Evolutionary conservation across 1,139 yeast genomes (phyloP), one percentile per base, ranked within the genome.

Genomic region (Kodamaea arcana): DNA sequence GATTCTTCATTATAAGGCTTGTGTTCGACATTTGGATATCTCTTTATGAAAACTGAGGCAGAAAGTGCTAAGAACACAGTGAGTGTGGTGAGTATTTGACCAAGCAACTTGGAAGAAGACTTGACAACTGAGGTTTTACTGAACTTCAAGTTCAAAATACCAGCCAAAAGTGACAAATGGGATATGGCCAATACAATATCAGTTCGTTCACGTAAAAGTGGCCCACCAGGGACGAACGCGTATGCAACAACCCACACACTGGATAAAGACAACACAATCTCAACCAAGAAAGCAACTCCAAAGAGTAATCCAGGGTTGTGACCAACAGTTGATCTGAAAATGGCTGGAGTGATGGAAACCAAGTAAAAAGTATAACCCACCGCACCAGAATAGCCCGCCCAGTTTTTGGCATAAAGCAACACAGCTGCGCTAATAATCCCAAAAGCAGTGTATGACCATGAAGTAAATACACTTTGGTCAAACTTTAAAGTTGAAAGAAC

Each of bases 241-340:
- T 92, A 92, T 0, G 98, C 98, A 27, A 92, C 98, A 35, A 84
- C 80, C 97, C 97, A 92, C 33, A 92, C 95, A 58, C 90, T 92
- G 11, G 85, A 92, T 43, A 92, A 69, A 12, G 79, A 65, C 28
- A 84, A 58, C 4, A 84, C 41, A 30, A 83, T 63, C 42, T 77
- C 67, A 36, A 78, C 53, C 12, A 83, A 56, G 36, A 80, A 72
- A 1, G 81, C 82, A 4, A 79, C 41, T 10, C 79, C 75, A 53
- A 81, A 83, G 1, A 78, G 52, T 21, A 67, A 50, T 5, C 79
- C 78, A 21, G 87, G 80, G 43, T 75, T 65, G 52, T 76, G 73
- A n/a, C 77, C 72, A 16, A 78, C 69, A 4, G 77, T 69, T 5
- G 76, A 66, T 41, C 72, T 74, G 46, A 86, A 72, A 40, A 83